Base-by-base conservation (phyloP, 2,329 filamentous ascomycete genomes). In the Penicillium psychrosexuale region DNA sequence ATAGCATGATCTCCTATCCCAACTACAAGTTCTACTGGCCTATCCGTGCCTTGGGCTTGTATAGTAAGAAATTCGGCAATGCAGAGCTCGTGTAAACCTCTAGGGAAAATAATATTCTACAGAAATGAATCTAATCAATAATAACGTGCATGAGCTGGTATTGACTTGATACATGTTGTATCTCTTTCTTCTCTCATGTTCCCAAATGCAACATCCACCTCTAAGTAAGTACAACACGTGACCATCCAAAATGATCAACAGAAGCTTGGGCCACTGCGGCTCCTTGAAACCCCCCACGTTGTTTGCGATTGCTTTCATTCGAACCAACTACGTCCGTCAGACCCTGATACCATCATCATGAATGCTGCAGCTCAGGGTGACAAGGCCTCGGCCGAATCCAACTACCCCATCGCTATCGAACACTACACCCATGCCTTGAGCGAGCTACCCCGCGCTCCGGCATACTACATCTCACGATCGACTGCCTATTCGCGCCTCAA, bases 11-110 rank as follows among this genome's bases (percentile, higher is more conserved):
- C 62, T 94, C 91, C 0, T 99, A 99, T 69, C 93, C 93, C 40
- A 99, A 99, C 79, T 99, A 99, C 80, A 99, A 97, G 78, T 94
- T 96, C 72, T 89, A 88, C 55, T 99, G 97, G 75, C 87, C 93
- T 1, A 89, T 97, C 70, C 96, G 95, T 77, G 94, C 94, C 2
- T 73, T 99, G 61, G 94, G 94, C 5, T 88, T 97, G 84, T 99
- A 91, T 79, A 85, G 88, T 5, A 82, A 78, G 64, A 84, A 80
- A 60, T 92, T 87, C 61, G 88, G 88, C 0, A 80, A 90, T 57
- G 82, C 86, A 53, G 80, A 77, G 65, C 71, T 89, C 40, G 28
- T 42, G 22, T 54, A 70, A 34, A 40, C 75, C 55, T 7, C 55
- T 7, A 33, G 33, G 17, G 39, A 22, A 11, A 39, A 38, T 22